A percentile compares a stretch with the other conserved stretches of the same genome.
Conservation (phyloP, 225 moss, liverwort and hornwort species). For the Pseudisothecium myosuroides region DNA sequence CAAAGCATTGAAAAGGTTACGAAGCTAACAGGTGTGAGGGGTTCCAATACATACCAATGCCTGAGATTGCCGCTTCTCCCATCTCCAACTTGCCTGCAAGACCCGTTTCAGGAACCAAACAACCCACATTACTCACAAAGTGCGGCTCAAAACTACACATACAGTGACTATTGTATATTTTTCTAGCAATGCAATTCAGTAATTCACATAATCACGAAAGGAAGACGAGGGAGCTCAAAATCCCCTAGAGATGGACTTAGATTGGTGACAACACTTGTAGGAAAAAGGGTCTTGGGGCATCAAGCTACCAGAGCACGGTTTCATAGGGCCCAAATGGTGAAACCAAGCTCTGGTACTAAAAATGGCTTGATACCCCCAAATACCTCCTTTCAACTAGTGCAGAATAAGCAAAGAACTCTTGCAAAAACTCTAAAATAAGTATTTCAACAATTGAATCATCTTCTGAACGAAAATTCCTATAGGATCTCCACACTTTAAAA, state of each 20-base stretch:
- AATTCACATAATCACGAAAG: not conserved
- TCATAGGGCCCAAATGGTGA: not conserved
- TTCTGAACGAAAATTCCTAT: not conserved
- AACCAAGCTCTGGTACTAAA: not conserved
- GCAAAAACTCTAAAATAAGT: not conserved
- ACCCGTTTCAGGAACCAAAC: not conserved
- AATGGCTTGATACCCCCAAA: not conserved
- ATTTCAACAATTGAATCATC: not conserved
- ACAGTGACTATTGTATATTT: not conserved
- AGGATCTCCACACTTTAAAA: not conserved
- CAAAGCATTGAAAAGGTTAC: not conserved
- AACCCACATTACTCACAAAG: not conserved
- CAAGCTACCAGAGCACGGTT: not conserved
- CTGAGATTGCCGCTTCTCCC: slow-evolving; percentile 86
- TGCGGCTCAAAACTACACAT: not conserved
- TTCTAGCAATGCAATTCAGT: not conserved
- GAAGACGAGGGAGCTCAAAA: not conserved
- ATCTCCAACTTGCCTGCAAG: slow-evolving; percentile 88
- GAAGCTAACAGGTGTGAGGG: not conserved
- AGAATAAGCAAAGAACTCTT: not conserved
- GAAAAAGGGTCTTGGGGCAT: not conserved
- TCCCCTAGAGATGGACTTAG: not conserved
- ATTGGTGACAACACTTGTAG: not conserved
- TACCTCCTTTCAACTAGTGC: not conserved
- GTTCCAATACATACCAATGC: slow-evolving; percentile 42